Evolutionary conservation across 495 filamentous ascomycete genomes (phyloP).

Genomic region (Xylaria cubensis): DNA sequence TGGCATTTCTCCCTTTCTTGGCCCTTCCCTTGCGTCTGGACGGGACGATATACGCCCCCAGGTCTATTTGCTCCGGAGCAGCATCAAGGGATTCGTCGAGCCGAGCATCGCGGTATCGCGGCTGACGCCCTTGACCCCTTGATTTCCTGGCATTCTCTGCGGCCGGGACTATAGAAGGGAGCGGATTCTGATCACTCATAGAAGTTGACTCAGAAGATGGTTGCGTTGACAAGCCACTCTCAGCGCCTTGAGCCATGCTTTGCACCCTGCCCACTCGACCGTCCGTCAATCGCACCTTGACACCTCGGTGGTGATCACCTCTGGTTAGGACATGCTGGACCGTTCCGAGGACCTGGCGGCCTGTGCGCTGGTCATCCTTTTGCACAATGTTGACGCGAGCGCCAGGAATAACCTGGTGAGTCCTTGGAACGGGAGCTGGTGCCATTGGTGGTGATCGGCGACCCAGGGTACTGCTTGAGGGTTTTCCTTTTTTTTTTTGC

Average conservation of each 20-base stretch:
- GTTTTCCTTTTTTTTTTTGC: neutral
- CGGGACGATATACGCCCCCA: conserved; percentile 56
- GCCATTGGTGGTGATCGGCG: conserved; percentile 7
- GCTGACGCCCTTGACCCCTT: conserved; percentile 28
- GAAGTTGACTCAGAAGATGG: conserved; percentile 30
- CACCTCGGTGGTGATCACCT: conserved; percentile 74
- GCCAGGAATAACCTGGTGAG: conserved; percentile 59
- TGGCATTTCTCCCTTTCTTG: conserved; percentile 32
- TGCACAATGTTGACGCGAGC: conserved; percentile 70
- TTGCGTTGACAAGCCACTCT: conserved; percentile 29
- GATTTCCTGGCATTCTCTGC: conserved; percentile 10
- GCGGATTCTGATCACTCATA: conserved; percentile 5
- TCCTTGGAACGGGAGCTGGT: conserved; percentile 51
- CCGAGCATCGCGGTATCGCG: conserved; percentile 32
- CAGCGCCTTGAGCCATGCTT: conserved; percentile 45
- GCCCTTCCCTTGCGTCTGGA: conserved; percentile 43
- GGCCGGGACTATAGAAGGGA: conserved; percentile 19
- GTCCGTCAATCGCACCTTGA: conserved; percentile 74
- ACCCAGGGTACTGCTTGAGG: neutral
- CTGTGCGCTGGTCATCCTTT: conserved; percentile 74
- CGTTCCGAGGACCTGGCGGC: conserved; percentile 66
- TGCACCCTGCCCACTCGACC: conserved; percentile 56
- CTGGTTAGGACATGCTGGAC: conserved; percentile 69
- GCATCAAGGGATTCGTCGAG: conserved; percentile 35
- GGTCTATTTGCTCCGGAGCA: conserved; percentile 37